phyloP scores from a whole-genome alignment of 129 eudicot species.

The Flaveria robusta region DNA sequence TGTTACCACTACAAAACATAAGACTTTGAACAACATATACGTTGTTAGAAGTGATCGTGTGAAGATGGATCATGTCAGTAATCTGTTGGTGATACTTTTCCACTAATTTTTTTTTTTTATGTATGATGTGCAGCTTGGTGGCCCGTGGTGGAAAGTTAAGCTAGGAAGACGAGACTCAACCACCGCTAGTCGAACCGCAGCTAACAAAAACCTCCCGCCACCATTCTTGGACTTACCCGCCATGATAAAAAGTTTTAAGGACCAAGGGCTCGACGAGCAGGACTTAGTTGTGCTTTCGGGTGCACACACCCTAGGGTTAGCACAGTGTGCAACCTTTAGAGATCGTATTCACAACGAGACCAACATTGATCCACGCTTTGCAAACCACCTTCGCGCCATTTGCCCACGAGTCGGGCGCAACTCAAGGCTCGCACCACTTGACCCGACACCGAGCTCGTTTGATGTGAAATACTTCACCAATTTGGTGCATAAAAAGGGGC shows the following conservation, averaged over 20 bases:
- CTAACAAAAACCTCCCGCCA: constrained; percentile 32
- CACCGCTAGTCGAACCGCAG: constrained; percentile 32
- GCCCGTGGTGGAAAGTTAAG: constrained; percentile 41
- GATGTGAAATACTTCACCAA: constrained; percentile 34
- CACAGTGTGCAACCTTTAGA: constrained; percentile 33
- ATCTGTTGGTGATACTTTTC: no score
- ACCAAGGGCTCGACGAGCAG: constrained; percentile 44
- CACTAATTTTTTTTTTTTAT: neutral
- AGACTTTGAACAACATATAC: no score
- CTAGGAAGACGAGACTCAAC: constrained; percentile 50
- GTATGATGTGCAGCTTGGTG: constrained; percentile 35
- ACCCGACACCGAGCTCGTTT: constrained; percentile 32
- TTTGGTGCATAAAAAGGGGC: constrained; percentile 37
- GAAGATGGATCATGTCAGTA: no score
- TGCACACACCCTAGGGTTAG: constrained; percentile 39
- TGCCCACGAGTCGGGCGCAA: constrained; percentile 37
- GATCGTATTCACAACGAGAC: constrained; percentile 22
- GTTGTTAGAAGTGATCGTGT: no score
- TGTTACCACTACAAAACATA: no score
- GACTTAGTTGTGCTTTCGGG: constrained; percentile 74
- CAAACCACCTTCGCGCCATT: constrained; percentile 17
- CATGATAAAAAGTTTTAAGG: constrained; percentile 30
- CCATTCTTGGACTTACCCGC: constrained; percentile 34
- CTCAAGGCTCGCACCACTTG: constrained; percentile 38
- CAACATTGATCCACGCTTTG: constrained; percentile 35